Base-by-base conservation (phyloP, 2,329 filamentous ascomycete species). In the Neonectria hederae region DNA sequence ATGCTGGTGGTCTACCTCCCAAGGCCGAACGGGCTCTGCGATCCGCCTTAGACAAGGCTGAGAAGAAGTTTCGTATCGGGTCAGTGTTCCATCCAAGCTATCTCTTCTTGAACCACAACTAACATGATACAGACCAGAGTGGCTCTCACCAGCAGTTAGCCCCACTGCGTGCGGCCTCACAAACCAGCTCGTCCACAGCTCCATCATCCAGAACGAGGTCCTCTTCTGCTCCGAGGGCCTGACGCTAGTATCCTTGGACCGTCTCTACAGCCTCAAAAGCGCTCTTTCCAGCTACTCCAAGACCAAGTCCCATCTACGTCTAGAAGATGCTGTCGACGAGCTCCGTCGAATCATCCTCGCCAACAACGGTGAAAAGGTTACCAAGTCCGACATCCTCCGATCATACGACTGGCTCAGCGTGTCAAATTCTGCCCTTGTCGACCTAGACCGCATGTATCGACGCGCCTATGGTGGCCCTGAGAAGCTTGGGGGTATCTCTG, bases 281-380 rank as follows among this genome's bases (percentile, higher is more conserved):
- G 86, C 87, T 1, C 81, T 91, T 11, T 82, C 85, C 19, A 83
- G 83, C 67, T 90, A 90, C 74, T 82, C 85, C 5, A 81, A 80
- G 62, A 83, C 81, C 1, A 76, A 74, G 19, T 79, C 79, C 38
- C 77, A 77, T 11, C 73, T 79, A 32, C 81, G 83, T 11, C 81
- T 90, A 9, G 86, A 89, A 68, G 83, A 88, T 52, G 87, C 88
- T 28, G 86, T 90, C 52, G 87, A 90, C 74, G 87, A 89, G 73
- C 81, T 91, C 40, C 83, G 87, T 3, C 83, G 87, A 5, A 82
- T 88, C 24, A 83, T 90, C 17, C 80, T 90, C 13, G 81, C 85
- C 17, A 84, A 82, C 62, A 81, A 83, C 22, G 82, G 85, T 2
- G 76, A 77, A 9, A 81, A 82, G n/a, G 76, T 90, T 10, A 77